Percentiles rank a stretch among this genome's conserved stretches.
These are phyloP conservation scores for Tubosaeta sp. DNA, from an alignment of 768 basidiomycete species.

Conservation along the genomic window DNA sequence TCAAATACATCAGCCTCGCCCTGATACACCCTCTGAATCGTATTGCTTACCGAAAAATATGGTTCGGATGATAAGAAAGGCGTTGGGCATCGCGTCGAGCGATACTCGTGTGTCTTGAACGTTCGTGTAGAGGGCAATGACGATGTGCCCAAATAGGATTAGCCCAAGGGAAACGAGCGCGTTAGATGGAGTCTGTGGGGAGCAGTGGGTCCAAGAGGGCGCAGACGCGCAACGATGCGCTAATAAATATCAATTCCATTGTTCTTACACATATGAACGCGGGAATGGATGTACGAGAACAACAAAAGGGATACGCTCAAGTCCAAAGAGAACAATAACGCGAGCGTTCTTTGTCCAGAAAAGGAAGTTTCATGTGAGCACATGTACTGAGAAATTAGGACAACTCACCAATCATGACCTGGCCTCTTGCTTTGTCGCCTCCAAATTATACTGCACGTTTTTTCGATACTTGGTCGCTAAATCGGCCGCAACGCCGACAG, in stretches of 20 bases:
- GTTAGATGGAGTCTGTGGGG: constrained; percentile 7
- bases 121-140: constrained; percentile 6
- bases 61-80: constrained; percentile 54
- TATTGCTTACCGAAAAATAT: constrained; percentile 51
- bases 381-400: no score
- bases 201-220: constrained; percentile 12
- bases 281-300: constrained; percentile 9
- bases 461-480: constrained; percentile 83
- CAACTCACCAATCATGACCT: background rate
- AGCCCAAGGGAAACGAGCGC: background rate
- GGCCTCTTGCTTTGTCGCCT: constrained; percentile 51
- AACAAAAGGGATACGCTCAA: constrained; percentile 14
- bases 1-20: constrained; percentile 2
- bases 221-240: background rate
- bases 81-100: constrained; percentile 38
- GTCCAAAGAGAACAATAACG: constrained; percentile 12
- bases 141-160: background rate
- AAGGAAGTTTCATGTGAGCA: constrained; percentile 18
- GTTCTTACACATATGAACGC: constrained; percentile 1
- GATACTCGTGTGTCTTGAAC: constrained; percentile 2
- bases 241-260: constrained; percentile 14
- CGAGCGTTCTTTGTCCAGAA: constrained; percentile 20
- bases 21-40: background rate
- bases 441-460: constrained; percentile 91
- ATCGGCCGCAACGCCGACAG: constrained; percentile 77